Evolutionary conservation across 169 alveolate species (phyloP), one percentile per base, ranked within the genome.

Genomic region (Plasmodium fragile): DNA sequence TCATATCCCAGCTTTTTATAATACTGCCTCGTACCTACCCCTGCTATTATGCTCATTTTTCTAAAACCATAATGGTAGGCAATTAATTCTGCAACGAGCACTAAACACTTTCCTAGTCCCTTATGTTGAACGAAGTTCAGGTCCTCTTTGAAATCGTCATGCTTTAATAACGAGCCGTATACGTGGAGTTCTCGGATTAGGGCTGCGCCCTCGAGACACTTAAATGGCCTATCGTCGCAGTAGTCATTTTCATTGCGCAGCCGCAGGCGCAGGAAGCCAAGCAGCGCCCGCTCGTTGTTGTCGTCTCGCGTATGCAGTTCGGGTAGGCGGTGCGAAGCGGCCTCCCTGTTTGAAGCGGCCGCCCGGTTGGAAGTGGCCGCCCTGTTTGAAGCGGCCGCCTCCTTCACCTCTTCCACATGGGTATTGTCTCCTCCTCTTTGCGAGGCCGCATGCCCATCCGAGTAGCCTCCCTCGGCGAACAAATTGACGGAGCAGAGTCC

Each of bases 21-120:
- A 96, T 99, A 99, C 92, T 98, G 99, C 79, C 99, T 97, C n/a
- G 99, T 98, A 43, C 99, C 99, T 13, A 99, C 99, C 39, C 99
- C 99, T 16, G 99, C 98, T 52, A 99, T 99, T 72, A 99, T 99
- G 30, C 99, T 99, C 94, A 99, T 97, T 92, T 97, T 97, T 82
- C 87, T 92, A 85, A 96, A 95, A 5, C 99, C 92, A 78, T 93
- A 70, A 6, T 36, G 93, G 73, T 81, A 89, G n/a, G 97, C 95
- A 22, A 96, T 73, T 11, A 96, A 95, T 80, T 96, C 97, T n/a
- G 97, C 96, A 2, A 94, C 96, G 83, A 96, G 55, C 8, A 96
- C 87, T 43, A 96, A 78, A 41, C 95, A 83, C 52, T 95, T 92
- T 3, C 97, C 97, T 5, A 96, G 71, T 11, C 97, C 96, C 36